A percentile compares a stretch with the other conserved stretches of the same genome.
These are phyloP conservation scores for Pseudocercospora vitis DNA, from an alignment of 2,329 filamentous ascomycete genomes.

Conservation along the genomic window DNA sequence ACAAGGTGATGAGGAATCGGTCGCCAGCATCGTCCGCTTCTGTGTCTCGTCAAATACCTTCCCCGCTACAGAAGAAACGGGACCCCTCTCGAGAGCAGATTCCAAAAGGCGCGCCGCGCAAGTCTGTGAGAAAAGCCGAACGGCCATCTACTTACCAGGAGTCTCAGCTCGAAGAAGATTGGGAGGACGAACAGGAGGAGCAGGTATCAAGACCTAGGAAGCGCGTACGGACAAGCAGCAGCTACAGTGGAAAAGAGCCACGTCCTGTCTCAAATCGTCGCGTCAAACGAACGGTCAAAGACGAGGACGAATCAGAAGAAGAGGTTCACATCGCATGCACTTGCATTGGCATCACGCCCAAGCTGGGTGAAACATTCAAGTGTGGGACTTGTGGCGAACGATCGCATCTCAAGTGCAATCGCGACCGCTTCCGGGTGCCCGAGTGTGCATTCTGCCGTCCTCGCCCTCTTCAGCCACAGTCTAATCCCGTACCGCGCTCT, in stretches of 20 bases:
- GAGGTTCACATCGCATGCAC: constrained; percentile 10
- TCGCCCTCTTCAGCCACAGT: not conserved
- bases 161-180: not conserved
- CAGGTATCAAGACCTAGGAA: not conserved
- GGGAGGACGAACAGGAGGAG: not conserved
- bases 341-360: constrained; percentile 9
- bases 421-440: not conserved
- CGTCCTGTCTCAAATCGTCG: not conserved
- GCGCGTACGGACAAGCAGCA: constrained; percentile 4
- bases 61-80: not conserved
- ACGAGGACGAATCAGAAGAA: not conserved
- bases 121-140: constrained; percentile 6
- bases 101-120: not conserved
- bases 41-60: not conserved
- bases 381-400: not conserved
- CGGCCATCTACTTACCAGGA: not conserved
- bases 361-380: not conserved
- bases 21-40: not conserved
- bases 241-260: not conserved
- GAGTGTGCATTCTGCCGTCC: not conserved
- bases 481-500: not conserved
- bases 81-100: not conserved
- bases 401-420: constrained; percentile 5
- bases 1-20: not conserved
- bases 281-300: not conserved